Evolutionary conservation across 2,329 filamentous ascomycete species (phyloP).

Genomic region (Colletotrichum lini): DNA sequence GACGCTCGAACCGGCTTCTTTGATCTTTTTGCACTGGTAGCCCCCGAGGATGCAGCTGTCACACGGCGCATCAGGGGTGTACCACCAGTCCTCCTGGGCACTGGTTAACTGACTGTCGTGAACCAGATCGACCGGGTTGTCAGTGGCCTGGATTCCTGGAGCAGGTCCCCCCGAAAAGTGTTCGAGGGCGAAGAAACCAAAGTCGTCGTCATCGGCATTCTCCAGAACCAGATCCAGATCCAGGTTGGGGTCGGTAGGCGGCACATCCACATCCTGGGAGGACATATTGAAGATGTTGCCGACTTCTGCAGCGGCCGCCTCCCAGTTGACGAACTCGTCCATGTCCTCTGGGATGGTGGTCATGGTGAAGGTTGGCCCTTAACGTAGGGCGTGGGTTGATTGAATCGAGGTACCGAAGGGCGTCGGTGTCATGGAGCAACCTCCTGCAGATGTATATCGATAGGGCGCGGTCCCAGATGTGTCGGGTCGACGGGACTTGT

Average conservation of each 20-base stretch:
- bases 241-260: constrained; percentile 58
- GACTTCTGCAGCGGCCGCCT: constrained; percentile 60
- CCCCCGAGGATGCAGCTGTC: constrained; percentile 65
- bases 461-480: constrained; percentile 21
- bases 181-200: constrained; percentile 71
- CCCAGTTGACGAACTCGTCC: constrained; percentile 77
- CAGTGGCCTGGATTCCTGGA: constrained; percentile 45
- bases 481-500: constrained; percentile 27
- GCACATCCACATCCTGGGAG: constrained; percentile 51
- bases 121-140: constrained; percentile 6
- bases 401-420: constrained; percentile 31
- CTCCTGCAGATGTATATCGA: constrained; percentile 29
- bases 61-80: constrained; percentile 65
- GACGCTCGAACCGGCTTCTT: constrained; percentile 64
- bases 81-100: constrained; percentile 53
- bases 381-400: constrained; percentile 31
- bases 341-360: constrained; percentile 62
- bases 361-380: constrained; percentile 46
- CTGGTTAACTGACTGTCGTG: constrained; percentile 10
- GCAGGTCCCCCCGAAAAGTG: constrained; percentile 65
- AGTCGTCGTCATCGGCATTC: constrained; percentile 71
- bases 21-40: constrained; percentile 73
- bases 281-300: constrained; percentile 52
- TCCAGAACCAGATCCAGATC: constrained; percentile 69
- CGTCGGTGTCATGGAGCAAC: constrained; percentile 28